Evolutionary conservation across 2,329 filamentous ascomycete genomes (phyloP).

Genomic region (Purpureocillium lavendulum): DNA sequence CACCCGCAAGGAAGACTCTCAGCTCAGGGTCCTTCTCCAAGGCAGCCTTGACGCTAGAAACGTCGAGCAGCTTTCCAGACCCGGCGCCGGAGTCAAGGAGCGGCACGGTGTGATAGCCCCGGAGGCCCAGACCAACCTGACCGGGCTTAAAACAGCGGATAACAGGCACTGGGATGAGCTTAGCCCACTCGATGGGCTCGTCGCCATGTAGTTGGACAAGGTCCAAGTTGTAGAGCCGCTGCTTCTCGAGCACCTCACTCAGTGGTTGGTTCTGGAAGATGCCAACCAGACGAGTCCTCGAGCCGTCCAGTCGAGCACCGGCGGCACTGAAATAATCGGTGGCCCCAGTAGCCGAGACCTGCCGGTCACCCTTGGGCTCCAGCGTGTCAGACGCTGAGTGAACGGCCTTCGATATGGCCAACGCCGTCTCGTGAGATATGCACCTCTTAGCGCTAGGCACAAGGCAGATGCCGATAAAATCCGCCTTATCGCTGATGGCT

Average conservation of each 20-base stretch:
- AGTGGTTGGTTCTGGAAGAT: conserved; percentile 92
- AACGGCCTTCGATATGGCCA: conserved; percentile 72
- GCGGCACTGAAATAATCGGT: conserved; percentile 65
- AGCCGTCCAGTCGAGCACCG: conserved; percentile 36
- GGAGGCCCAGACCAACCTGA: conserved; percentile 60
- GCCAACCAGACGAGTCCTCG: conserved; percentile 73
- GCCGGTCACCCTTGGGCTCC: conserved; percentile 20
- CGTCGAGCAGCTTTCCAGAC: conserved; percentile 70
- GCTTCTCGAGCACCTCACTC: conserved; percentile 70
- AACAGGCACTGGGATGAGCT: conserved; percentile 83
- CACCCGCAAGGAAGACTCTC: conserved; percentile 75
- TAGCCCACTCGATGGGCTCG: conserved; percentile 89
- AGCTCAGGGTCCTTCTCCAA: conserved; percentile 63
- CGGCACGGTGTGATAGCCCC: conserved; percentile 77
- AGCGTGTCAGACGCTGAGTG: conserved; percentile 53
- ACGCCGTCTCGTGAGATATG: conserved; percentile 69
- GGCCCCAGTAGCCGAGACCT: conserved; percentile 23
- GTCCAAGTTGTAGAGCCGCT: conserved; percentile 69
- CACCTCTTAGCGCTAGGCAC: conserved; percentile 74
- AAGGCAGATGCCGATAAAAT: conserved; percentile 88
- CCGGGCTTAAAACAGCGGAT: conserved; percentile 76
- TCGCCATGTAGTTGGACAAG: conserved; percentile 87
- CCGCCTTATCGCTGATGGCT: conserved; percentile 79
- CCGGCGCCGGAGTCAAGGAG: conserved; percentile 83
- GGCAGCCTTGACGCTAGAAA: conserved; percentile 56